Percentiles rank a stretch among this genome's conserved stretches.
These are phyloP conservation scores for Pachyrhizus erosus DNA, from an alignment of 306 rosid species.

Conservation along the genomic window DNA sequence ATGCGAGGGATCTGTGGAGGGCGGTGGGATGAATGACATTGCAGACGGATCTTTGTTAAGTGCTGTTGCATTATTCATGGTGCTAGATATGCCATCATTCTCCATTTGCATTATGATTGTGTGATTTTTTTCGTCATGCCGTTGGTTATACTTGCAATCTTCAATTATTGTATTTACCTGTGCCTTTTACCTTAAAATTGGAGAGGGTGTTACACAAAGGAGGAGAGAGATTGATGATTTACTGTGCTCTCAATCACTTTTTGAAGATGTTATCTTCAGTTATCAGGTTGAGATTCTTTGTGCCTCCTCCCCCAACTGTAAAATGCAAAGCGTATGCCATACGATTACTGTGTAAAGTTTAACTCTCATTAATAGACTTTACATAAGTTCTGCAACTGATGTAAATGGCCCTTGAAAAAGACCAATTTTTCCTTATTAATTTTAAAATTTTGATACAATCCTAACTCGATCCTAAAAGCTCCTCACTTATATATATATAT, in stretches of 20 bases:
- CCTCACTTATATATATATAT: neutral
- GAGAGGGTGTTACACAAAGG: neutral
- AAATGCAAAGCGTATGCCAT: conserved; percentile 15
- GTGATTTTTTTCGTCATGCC: neutral
- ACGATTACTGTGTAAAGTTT: neutral
- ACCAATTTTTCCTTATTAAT: neutral
- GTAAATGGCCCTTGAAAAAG: conserved; percentile 2
- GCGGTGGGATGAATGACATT: neutral
- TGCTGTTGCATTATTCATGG: conserved; percentile 30
- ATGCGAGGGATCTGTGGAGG: neutral
- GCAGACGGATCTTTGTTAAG: neutral
- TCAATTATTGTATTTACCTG: neutral
- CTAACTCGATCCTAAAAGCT: neutral
- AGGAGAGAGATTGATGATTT: neutral
- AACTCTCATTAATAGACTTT: neutral
- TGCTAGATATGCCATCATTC: neutral
- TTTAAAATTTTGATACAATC: neutral
- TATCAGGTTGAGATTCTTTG: neutral
- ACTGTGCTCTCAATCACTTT: neutral
- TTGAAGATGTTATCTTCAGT: neutral
- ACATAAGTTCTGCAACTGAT: neutral
- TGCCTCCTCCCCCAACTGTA: neutral
- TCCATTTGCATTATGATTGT: neutral
- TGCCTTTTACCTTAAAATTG: neutral
- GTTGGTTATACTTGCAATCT: conserved; percentile 18